Conservation (phyloP, 805 yeast species). For the Yarrowia yakushimensis region DNA sequence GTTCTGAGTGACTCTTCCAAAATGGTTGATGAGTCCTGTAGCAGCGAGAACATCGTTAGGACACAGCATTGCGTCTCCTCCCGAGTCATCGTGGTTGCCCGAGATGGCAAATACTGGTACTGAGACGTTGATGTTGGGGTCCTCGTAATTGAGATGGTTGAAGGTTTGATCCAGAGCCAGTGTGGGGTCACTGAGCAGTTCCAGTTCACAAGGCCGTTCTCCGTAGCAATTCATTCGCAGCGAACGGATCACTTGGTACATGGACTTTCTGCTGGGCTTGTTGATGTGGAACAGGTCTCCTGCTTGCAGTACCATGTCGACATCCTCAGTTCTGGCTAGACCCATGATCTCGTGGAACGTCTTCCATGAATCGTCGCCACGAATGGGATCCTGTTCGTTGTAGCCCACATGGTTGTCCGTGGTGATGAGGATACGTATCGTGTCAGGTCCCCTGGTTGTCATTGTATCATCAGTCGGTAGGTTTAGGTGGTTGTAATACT, state of each 20-base stretch:
- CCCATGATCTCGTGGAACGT: constrained; percentile 81
- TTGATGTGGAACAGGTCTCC: constrained; percentile 93
- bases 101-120: constrained; percentile 89
- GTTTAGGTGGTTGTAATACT: neutral
- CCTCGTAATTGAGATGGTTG: constrained; percentile 79
- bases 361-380: constrained; percentile 85
- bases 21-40: constrained; percentile 81
- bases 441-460: constrained; percentile 48
- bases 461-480: neutral
- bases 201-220: constrained; percentile 81
- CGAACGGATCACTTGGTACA: constrained; percentile 75
- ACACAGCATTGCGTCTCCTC: constrained; percentile 71
- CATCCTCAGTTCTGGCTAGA: constrained; percentile 65
- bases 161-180: constrained; percentile 48
- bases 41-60: constrained; percentile 83
- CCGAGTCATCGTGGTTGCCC: constrained; percentile 96
- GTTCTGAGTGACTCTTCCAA: constrained; percentile 74
- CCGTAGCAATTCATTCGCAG: constrained; percentile 73
- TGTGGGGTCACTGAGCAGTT: constrained; percentile 74
- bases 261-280: constrained; percentile 80
- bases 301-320: constrained; percentile 84
- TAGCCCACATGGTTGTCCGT: constrained; percentile 97
- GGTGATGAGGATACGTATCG: constrained; percentile 74
- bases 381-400: constrained; percentile 80
- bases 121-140: constrained; percentile 82